Percentiles rank a stretch among this genome's conserved stretches.
phyloP scores from a whole-genome alignment of 1,139 yeast species.

The Candida albicans region DNA sequence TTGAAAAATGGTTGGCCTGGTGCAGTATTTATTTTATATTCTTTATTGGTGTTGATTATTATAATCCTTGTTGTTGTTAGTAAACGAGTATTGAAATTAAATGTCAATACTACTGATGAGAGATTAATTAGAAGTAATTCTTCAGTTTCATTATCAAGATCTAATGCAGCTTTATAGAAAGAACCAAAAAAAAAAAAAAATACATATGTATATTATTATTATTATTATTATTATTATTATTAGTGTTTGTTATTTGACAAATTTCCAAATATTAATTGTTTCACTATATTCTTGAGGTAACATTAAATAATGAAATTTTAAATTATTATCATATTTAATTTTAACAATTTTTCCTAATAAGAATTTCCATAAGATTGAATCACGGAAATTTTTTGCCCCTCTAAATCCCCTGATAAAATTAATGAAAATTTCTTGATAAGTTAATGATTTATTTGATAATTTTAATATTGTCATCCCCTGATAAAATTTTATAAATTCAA shows the following conservation, averaged over 20 bases:
- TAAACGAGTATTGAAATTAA: constrained; percentile 5
- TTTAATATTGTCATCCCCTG: constrained; percentile 26
- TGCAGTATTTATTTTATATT: constrained; percentile 14
- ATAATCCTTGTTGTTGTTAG: constrained; percentile 6
- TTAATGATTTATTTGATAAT: constrained; percentile 41
- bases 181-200: no score
- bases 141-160: constrained; percentile 5
- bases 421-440: constrained; percentile 37
- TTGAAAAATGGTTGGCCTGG: constrained; percentile 10
- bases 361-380: constrained; percentile 28
- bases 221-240: no score
- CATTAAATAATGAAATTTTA: constrained; percentile 44
- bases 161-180: background rate
- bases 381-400: constrained; percentile 32
- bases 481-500: constrained; percentile 27
- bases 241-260: constrained; percentile 11
- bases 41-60: constrained; percentile 3
- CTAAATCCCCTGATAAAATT: constrained; percentile 35
- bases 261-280: constrained; percentile 35
- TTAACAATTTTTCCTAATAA: constrained; percentile 33
- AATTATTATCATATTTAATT: constrained; percentile 29
- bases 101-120: constrained; percentile 5
- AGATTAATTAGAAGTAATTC: constrained; percentile 8
- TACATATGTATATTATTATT: no score
- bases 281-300: constrained; percentile 37